Evolutionary conservation across 2,329 filamentous ascomycete genomes (phyloP), one percentile per base, ranked within the genome.

Genomic region (Penicillium sp.): DNA sequence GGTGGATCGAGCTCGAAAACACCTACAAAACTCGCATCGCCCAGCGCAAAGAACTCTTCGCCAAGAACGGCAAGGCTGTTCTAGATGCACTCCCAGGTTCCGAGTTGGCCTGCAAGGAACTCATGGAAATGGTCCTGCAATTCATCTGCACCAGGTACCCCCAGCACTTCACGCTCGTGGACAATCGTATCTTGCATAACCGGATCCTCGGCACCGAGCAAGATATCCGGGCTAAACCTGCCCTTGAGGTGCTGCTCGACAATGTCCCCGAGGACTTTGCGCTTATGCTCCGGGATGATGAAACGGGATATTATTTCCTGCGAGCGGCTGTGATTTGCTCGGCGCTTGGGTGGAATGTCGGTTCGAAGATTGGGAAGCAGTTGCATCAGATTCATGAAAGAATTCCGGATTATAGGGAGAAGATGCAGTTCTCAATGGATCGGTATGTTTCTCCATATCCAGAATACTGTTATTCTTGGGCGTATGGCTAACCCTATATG

Each of bases 391-490:
- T 96, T 60, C 92, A 96, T 70, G 77, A 77, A 1, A 82, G 84
- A 0, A 89, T 96, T 22, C 91, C 92, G 0, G 90, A 95, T 67
- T 96, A 94, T 73, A 90, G 90, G 65, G 88, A 91, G 72, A 96
- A 93, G 78, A 92, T 96, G 89, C 85, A 89, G 39, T 89, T 92
- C 63, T 92, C 89, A 41, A 93, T 96, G 89, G 91, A 96, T 69
- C 82, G 90, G 85, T 91, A 76, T 52, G 83, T 69, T 4, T 19
- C 22, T 22, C 22, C 7, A 10, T 4, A 24, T 5, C 11, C 18
- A 24, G 14, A 1, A 27, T 11, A 4, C 3, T 4, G 13, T 27
- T 37, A 2, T 14, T 7, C 11, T 9, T 13, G 9, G 11, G 2
- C 16, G 14, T n/a, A 7, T 39, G 6, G 19, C 18, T 39, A 33